Evolutionary conservation across 192 early-diverging fungal genomes (phyloP), one percentile per base, ranked within the genome.

Genomic region (Backusella morwellensis): DNA sequence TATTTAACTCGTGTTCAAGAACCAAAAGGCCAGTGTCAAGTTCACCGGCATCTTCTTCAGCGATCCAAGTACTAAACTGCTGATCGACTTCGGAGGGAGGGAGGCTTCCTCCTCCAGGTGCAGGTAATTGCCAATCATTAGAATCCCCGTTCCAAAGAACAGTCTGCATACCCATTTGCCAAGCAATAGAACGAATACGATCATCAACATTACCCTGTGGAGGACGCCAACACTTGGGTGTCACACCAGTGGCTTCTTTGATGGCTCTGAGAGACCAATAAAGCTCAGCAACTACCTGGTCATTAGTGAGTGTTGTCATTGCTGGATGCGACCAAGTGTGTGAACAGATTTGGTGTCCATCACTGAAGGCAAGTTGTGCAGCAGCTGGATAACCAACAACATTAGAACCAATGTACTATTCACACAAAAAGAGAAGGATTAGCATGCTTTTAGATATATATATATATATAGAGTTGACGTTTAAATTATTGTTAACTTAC

Each of bases 301-400:
- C 74, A 36, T 84, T 83, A 6, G 76, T 44, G 17, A 87, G 67
- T 12, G 79, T 83, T 50, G 88, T 86, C 76, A 92, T 79, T 8
- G 79, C 14, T n/a, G 70, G 36, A 74, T 91, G 90, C 11, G 88
- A 84, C 90, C 90, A 91, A 32, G 91, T 92, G 71, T 75, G 91
- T 32, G 84, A 84, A 26, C 82, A 86, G 35, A 93, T 72, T 38
- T 86, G 80, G 67, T 93, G 88, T 12, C 91, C 89, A 40, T 77
- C 69, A 52, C 54, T 54, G n/a, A 81, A 35, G 26, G 76, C 80
- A 47, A 73, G 72, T 23, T 73, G 66, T 8, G 76, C 79, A 35
- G 79, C 79, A 40, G 73, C 70, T 9, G 83, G 83, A 36, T 52
- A 80, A 21, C 23, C 70, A 1, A 80, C 15, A 21, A 84, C 77